Evolutionary conservation across 768 basidiomycete species (phyloP).

Genomic region (Tylopilus sp.): DNA sequence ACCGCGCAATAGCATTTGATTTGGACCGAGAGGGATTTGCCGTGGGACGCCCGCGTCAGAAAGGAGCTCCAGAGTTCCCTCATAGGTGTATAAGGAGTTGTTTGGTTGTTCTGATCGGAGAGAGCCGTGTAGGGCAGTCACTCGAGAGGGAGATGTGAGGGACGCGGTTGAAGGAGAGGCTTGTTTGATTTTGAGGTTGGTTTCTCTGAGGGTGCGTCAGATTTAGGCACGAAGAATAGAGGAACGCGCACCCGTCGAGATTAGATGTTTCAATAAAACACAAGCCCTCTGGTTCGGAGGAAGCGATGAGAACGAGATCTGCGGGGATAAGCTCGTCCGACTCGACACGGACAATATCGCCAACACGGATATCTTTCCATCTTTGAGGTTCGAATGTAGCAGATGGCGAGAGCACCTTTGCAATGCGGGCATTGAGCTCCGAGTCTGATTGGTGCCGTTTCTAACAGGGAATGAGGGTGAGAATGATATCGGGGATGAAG

Average conservation of each 20-base stretch:
- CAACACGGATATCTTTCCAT: constrained; percentile 89
- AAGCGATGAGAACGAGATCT: constrained; percentile 82
- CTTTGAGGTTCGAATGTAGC: constrained; percentile 68
- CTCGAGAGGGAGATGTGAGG: constrained; percentile 74
- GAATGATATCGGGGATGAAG: background rate
- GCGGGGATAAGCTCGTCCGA: constrained; percentile 95
- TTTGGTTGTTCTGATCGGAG: constrained; percentile 96
- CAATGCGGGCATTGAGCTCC: constrained; percentile 80
- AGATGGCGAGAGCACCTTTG: constrained; percentile 68
- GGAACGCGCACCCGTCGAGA: constrained; percentile 78
- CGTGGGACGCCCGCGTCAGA: constrained; percentile 56
- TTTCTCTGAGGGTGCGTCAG: constrained; percentile 58
- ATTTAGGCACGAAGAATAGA: accelerated
- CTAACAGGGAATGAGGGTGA: constrained; percentile 35
- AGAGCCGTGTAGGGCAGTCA: constrained; percentile 71
- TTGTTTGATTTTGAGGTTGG: constrained; percentile 98
- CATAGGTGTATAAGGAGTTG: constrained; percentile 95
- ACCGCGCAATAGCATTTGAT: constrained; percentile 90
- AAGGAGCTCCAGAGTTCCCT: constrained; percentile 70
- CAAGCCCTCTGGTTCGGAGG: constrained; percentile 94
- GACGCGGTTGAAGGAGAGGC: constrained; percentile 76
- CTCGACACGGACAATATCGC: constrained; percentile 89
- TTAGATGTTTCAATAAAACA: constrained; percentile 99
- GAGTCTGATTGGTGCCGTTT: constrained; percentile 97
- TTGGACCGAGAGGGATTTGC: constrained; percentile 89